Conservation (phyloP, 2,329 filamentous ascomycete species). For the Aspergillus novofumigatus region DNA sequence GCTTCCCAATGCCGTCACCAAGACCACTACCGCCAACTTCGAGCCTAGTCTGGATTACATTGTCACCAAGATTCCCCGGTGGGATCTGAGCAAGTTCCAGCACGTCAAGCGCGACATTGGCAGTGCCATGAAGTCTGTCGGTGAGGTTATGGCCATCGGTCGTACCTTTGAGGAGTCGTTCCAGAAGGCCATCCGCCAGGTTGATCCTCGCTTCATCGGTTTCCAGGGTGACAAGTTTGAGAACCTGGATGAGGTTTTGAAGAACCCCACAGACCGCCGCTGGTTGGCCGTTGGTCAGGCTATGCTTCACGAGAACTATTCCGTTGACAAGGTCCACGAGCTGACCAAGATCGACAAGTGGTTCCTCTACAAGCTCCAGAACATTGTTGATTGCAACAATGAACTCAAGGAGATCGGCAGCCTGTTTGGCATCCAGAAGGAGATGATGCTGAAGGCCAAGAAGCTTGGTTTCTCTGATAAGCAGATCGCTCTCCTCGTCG, state of each 20-base stretch:
- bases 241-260: constrained; percentile 81
- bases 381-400: constrained; percentile 85
- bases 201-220: constrained; percentile 85
- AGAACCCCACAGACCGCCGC: constrained; percentile 90
- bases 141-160: constrained; percentile 98
- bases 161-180: constrained; percentile 98
- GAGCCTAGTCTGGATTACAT: constrained; percentile 97
- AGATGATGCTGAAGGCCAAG: constrained; percentile 86
- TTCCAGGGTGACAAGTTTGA: constrained; percentile 96
- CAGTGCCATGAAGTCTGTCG: constrained; percentile 97
- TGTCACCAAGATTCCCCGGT: constrained; percentile 96
- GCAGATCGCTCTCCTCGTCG: constrained; percentile 85
- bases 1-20: constrained; percentile 94
- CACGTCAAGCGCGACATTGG: constrained; percentile 97
- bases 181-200: constrained; percentile 96
- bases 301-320: constrained; percentile 95
- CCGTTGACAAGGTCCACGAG: constrained; percentile 85
- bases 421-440: constrained; percentile 79
- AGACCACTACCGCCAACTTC: constrained; percentile 98
- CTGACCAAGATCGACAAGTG: constrained; percentile 98
- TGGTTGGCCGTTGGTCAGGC: constrained; percentile 98
- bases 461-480: constrained; percentile 96
- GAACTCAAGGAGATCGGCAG: constrained; percentile 81
- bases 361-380: constrained; percentile 98
- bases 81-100: constrained; percentile 98